Base-by-base conservation (phyloP, 805 yeast genomes). In the Wickerhamiella cacticola region DNA sequence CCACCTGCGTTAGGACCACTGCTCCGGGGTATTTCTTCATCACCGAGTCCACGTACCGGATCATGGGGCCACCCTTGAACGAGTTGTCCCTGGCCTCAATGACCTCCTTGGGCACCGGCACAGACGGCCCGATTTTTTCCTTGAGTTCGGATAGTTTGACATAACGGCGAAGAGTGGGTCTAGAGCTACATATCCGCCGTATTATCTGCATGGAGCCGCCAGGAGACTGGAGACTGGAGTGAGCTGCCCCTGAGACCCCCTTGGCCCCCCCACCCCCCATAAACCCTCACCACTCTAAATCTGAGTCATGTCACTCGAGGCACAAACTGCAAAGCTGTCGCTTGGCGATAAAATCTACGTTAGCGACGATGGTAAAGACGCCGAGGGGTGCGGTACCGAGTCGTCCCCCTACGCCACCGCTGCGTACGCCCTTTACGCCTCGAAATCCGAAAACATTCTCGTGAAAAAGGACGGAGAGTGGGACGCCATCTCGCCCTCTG, bases 401-500 rank as follows among this genome's bases (percentile, higher is more conserved):
- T 73, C 70, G 21, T 58, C 69, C 19, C 97, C 98, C 41, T 87
- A 69, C 69, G 76, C 82, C 61, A 75, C 86, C 9, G 70, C 96
- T 13, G 94, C 97, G 0, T 89, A 65, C 62, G 99, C 96, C 2
- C 59, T 82, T 35, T 80, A 62, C 58, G 54, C 60, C 18, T 54
- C 62, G 43, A 74, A 53, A 54, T 54, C 38, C 53, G 72, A 79
- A 51, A 76, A 76, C 58, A 61, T 82, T 33, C 68, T 74, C 39
- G 75, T 81, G 34, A 78, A 71, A 67, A 80, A 79, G 56, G 68
- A 68, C 34, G 76, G 73, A 35, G 78, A 67, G 25, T 89, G 75
- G 62, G 75, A 69, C 56, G 89, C 82, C 59, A 88, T 94, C 61
- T 72, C 87, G 15, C 86, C 95, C 4, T 79, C 94, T 46, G 96